These are phyloP conservation scores for Eucommia ulmoides DNA, from an alignment of 257 asterid genomes.

Conservation along the genomic window DNA sequence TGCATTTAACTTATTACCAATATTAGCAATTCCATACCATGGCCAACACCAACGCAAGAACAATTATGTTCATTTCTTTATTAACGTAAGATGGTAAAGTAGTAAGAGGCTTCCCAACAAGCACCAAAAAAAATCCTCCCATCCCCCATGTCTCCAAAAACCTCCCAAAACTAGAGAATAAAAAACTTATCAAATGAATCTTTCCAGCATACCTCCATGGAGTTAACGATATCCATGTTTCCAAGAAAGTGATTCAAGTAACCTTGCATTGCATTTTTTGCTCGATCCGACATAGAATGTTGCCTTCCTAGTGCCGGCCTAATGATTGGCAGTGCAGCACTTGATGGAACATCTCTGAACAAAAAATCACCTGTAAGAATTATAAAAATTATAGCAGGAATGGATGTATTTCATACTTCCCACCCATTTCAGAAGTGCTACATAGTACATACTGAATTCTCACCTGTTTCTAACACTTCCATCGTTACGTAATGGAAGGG, in stretches of 20 bases:
- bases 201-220: conserved; percentile 61
- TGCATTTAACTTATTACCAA: too few relatives aligned
- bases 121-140: too few relatives aligned
- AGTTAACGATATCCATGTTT: conserved; percentile 82
- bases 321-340: conserved; percentile 86
- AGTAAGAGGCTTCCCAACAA: too few relatives aligned
- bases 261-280: conserved; percentile 92
- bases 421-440: conserved; percentile 13
- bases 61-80: too few relatives aligned
- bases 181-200: too few relatives aligned
- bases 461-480: conserved; percentile 75
- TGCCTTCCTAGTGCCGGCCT: conserved; percentile 95
- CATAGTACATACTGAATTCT: conserved; percentile 21
- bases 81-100: too few relatives aligned
- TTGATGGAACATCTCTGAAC: conserved; percentile 99
- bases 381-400: conserved; percentile 60
- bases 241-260: conserved; percentile 89
- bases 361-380: conserved; percentile 95
- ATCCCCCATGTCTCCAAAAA: too few relatives aligned
- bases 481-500: conserved; percentile 48
- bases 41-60: too few relatives aligned
- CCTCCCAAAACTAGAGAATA: too few relatives aligned
- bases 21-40: too few relatives aligned
- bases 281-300: conserved; percentile 76
- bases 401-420: conserved; percentile 23